Conservation (phyloP, 1,139 yeast species). For the Meyerozyma smithsonii region DNA sequence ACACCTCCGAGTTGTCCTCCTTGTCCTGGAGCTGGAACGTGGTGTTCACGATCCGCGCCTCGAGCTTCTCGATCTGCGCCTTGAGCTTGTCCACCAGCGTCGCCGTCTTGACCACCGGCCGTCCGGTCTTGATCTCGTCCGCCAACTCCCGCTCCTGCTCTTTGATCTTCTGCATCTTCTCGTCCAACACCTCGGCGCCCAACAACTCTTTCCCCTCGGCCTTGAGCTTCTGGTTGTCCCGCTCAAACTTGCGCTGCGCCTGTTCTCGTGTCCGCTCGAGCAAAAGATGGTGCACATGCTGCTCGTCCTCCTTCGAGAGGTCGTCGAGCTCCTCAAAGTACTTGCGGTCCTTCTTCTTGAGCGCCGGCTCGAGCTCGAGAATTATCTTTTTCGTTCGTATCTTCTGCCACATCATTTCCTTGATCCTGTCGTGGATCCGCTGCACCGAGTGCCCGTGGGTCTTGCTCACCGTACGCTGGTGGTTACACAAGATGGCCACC, state of each 20-base stretch:
- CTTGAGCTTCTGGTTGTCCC: slow-evolving; percentile 73
- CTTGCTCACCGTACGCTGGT: slow-evolving; percentile 88
- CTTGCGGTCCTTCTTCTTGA: slow-evolving; percentile 47
- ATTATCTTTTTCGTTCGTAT: slow-evolving; percentile 70
- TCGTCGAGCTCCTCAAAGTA: slow-evolving; percentile 73
- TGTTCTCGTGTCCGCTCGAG: slow-evolving; percentile 60
- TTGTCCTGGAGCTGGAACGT: slow-evolving; percentile 79
- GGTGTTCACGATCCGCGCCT: slow-evolving; percentile 65
- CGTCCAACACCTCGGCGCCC: slow-evolving; percentile 52
- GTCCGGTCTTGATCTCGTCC: slow-evolving; percentile 58
- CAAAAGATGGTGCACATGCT: slow-evolving; percentile 51
- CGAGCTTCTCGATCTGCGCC: slow-evolving; percentile 68
- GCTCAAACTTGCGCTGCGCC: slow-evolving; percentile 56
- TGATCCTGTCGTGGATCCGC: slow-evolving; percentile 69
- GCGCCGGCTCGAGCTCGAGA: slow-evolving; percentile 54
- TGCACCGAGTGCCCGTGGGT: slow-evolving; percentile 77
- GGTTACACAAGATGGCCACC: slow-evolving; percentile 94
- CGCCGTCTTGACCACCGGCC: slow-evolving; percentile 50
- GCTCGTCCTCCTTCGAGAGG: slow-evolving; percentile 59
- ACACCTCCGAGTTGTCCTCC: slow-evolving; percentile 91
- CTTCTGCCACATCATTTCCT: slow-evolving; percentile 82
- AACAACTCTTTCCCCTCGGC: slow-evolving; percentile 52
- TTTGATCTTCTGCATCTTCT: slow-evolving; percentile 55
- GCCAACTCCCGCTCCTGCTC: slow-evolving; percentile 51
- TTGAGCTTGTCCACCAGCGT: slow-evolving; percentile 68